Evolutionary conservation across 345 rosid species (phyloP), one percentile per base, ranked within the genome.

Genomic region (Balakata baccata): DNA sequence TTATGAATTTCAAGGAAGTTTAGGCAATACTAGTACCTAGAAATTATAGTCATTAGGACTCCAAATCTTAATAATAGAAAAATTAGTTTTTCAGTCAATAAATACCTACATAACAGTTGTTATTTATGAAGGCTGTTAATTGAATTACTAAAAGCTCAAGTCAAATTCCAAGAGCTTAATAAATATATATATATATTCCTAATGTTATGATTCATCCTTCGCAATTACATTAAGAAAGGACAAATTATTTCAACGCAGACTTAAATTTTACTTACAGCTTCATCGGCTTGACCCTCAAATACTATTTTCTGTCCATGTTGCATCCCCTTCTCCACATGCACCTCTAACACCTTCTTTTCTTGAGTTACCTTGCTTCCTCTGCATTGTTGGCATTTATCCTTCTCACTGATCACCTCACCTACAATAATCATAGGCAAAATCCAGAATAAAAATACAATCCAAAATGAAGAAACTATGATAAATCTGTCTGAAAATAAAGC

Each of bases 321-420:
- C 93, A 89, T 89, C 18, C 93, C 93, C 72, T 81, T 89, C 77
- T 89, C 93, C 12, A 87, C 79, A 65, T 80, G 80, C 58, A 87
- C 93, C 59, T 87, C 89, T 37, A 84, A 51, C 52, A 81, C 88
- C 83, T 74, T 89, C 86, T 84, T 89, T 68, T 89, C 90, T 46
- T 81, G 86, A 53, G 64, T 61, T 64, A 87, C 79, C 76, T 87
- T 89, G 41, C 75, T 79, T 34, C 84, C 93, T 69, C 63, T 80
- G 81, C 93, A 89, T 29, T 74, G 82, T 4, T 70, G 80, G 76
- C 90, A 89, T 47, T 78, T 80, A 75, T 89, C 93, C 80, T 74
- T 85, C 17, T 85, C 93, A 74, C 60, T 81, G 70, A 87, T 86
- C 16, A 82, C 66, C 86, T 86, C 90, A 54, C 90, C 89, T 85